phyloP scores from a whole-genome alignment of 2,329 filamentous ascomycete species.

The Fusarium paranaense region DNA sequence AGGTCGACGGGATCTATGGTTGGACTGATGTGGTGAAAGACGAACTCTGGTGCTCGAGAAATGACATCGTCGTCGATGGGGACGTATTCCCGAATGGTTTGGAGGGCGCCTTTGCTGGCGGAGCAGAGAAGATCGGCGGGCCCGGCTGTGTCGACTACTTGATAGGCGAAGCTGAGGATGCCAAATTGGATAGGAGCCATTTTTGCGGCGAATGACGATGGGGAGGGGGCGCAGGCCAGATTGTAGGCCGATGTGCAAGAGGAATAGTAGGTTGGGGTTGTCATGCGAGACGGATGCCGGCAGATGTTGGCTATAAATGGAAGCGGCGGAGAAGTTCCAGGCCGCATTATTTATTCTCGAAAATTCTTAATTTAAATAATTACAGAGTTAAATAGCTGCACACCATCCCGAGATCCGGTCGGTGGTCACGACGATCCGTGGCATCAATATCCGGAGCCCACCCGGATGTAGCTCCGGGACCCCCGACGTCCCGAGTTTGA shows the following conservation, averaged over 20 bases:
- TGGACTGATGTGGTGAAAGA: not conserved
- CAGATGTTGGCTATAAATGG: not conserved
- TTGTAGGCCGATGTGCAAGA: not conserved
- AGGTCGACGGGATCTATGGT: not conserved
- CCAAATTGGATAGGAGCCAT: constrained; percentile 3
- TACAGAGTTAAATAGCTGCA: too few relatives aligned
- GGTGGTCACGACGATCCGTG: not conserved
- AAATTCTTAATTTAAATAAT: not conserved
- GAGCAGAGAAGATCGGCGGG: constrained; percentile 46
- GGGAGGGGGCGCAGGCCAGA: not conserved
- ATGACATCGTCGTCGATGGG: not conserved
- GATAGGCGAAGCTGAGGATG: constrained; percentile 43
- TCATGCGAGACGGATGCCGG: not conserved
- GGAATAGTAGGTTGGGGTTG: not conserved
- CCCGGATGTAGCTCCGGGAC: not conserved
- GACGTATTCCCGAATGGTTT: not conserved
- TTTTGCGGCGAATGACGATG: not conserved
- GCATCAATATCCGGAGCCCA: not conserved
- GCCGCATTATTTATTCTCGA: not conserved
- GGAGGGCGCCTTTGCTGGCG: constrained; percentile 20
- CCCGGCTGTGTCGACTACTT: constrained; percentile 46
- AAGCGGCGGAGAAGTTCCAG: not conserved
- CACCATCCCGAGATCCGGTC: too few relatives aligned
- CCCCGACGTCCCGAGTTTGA: not conserved
- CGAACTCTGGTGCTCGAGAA: not conserved